Evolutionary conservation across 1,284 basidiomycete species (phyloP).

Genomic region (Puccinia horiana): DNA sequence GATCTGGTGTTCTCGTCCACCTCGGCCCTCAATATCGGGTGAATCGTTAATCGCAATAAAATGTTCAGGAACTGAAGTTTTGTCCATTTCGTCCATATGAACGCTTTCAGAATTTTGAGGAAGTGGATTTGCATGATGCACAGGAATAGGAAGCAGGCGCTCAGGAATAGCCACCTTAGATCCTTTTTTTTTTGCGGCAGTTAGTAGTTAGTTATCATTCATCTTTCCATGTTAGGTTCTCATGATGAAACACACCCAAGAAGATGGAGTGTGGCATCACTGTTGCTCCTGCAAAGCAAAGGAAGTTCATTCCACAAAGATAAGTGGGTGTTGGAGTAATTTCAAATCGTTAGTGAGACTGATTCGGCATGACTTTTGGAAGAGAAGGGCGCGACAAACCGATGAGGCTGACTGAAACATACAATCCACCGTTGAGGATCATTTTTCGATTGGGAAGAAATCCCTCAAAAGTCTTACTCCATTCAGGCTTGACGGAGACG

Average conservation of each 20-base stretch:
- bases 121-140: background rate
- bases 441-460: slow-evolving; percentile 73
- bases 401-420: slow-evolving; percentile 69
- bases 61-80: background rate
- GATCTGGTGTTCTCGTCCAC: background rate
- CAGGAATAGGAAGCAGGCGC: slow-evolving; percentile 4
- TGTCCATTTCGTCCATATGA: background rate
- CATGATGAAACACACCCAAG: slow-evolving; percentile 60
- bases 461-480: slow-evolving; percentile 79
- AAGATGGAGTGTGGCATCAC: slow-evolving; percentile 87
- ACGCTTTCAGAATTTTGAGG: background rate
- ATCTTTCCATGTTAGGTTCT: background rate
- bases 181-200: slow-evolving; percentile 3
- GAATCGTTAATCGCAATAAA: background rate
- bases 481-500: slow-evolving; percentile 71
- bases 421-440: slow-evolving; percentile 69
- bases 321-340: background rate
- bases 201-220: background rate
- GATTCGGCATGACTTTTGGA: background rate
- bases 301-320: slow-evolving; percentile 64
- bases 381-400: slow-evolving; percentile 55
- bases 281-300: slow-evolving; percentile 68
- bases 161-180: slow-evolving; percentile 45
- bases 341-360: slow-evolving; percentile 65
- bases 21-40: background rate